Evolutionary conservation across 2,329 filamentous ascomycete species (phyloP).

Genomic region (Plectosphaerella cucumerina): DNA sequence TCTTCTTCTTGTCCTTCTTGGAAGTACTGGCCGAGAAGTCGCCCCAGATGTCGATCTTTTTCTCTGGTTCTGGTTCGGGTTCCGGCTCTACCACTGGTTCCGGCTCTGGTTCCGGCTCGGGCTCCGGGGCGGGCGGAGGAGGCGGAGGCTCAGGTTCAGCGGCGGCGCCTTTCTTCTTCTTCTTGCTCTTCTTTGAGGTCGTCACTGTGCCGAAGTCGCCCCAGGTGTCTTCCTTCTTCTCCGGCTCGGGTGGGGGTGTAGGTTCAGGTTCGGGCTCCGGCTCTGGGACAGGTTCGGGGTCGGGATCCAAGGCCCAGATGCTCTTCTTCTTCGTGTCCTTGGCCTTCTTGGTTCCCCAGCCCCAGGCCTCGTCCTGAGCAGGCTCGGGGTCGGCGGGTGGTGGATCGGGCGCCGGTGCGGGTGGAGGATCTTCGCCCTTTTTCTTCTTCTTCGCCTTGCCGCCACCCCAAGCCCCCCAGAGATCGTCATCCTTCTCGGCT

Average conservation of each 20-base stretch:
- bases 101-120: neutral
- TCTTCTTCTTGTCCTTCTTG: conserved; percentile 43
- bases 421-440: conserved; percentile 30
- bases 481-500: conserved; percentile 16
- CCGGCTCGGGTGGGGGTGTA: conserved; percentile 17
- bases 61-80: conserved; percentile 8
- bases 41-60: conserved; percentile 26
- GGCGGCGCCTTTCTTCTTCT: conserved; percentile 24
- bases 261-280: conserved; percentile 13
- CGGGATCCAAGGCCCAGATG: conserved; percentile 9
- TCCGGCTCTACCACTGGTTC: conserved; percentile 1
- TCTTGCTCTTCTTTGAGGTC: conserved; percentile 24
- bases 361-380: conserved; percentile 15
- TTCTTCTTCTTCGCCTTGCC: conserved; percentile 21
- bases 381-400: conserved; percentile 8
- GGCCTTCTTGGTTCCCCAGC: conserved; percentile 15
- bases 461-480: conserved; percentile 18
- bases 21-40: conserved; percentile 18
- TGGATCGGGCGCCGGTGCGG: conserved; percentile 20
- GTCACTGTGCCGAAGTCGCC: conserved; percentile 17
- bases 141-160: conserved; percentile 9
- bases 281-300: conserved; percentile 8
- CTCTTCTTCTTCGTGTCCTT: conserved; percentile 28
- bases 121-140: neutral
- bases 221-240: conserved; percentile 14